Evolutionary conservation across 106 monocot genomes (phyloP), one percentile per base, ranked within the genome.

Genomic region (Dendrobium officinale): DNA sequence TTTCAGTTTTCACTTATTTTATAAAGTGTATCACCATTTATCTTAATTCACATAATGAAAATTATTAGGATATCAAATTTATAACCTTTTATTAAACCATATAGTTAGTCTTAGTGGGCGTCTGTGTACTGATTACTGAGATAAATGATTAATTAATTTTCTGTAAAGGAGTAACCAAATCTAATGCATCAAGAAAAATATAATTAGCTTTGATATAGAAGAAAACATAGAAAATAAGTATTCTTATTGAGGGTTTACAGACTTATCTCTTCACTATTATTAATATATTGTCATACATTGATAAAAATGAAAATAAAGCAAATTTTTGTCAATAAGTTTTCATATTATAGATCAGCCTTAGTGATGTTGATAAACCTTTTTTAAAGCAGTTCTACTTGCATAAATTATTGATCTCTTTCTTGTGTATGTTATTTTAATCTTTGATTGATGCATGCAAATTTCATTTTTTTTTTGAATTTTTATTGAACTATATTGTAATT

Each of bases 31-130:
- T 70, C 70, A 70, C 31, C 29, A 33, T 1, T 70, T 24, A 70
- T 70, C n/a, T 70, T 29, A 13, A 70, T 70, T 70, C 37, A 70
- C 29, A 70, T 16, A 70, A 70, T 70, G 70, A 70, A 31, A 70
- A 37, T 29, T 70, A 70, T 37, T 70, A 70, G 37, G 3, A 33
- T 33, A 70, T 70, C 29, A 70, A 37, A 15, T 70, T 33, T 37
- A 70, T 33, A 70, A 15, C 15, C 15, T 16, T 70, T 67, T 70
- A 11, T 70, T 15, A 70, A 16, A 26, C 24, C 26, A 33, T 70
- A 16, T 37, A 16, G 15, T 70, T 70, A 16, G 22, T 9, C 37
- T 33, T 33, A 33, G 15, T 37, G 10, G 15, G 29, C 0, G 37
- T 70, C 16, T 70, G 20, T 15, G 15, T 33, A 33, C 7, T 33